phyloP scores from a whole-genome alignment of 495 filamentous ascomycete species.

The Neurospora terricola region DNA sequence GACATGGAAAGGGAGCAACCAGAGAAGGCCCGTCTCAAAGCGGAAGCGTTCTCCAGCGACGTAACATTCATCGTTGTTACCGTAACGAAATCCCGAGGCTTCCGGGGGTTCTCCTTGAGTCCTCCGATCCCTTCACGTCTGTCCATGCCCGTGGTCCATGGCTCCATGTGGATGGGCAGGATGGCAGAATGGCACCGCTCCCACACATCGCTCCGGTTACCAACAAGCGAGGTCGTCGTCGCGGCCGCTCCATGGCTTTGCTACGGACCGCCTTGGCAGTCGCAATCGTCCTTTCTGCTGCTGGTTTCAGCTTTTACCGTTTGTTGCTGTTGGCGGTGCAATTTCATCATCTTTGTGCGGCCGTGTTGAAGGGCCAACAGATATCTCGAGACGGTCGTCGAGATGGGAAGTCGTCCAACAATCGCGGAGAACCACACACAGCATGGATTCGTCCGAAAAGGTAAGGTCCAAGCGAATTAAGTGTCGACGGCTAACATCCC shows the following conservation, averaged over 20 bases:
- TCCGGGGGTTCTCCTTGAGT: not conserved
- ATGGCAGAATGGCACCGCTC: not conserved
- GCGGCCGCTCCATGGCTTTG: not conserved
- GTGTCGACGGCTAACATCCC: slow-evolving; percentile 16
- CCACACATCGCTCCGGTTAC: not conserved
- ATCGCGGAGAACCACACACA: slow-evolving; percentile 9
- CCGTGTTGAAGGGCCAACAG: not conserved
- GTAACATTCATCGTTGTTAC: not conserved
- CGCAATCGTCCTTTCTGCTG: not conserved
- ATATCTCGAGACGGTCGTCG: not conserved
- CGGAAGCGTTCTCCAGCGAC: not conserved
- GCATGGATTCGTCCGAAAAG: slow-evolving; percentile 25
- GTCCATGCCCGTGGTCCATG: not conserved
- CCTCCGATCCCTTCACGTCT: not conserved
- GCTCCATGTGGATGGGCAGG: not conserved
- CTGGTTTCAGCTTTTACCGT: not conserved
- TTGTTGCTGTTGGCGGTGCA: not conserved
- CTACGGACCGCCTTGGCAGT: not conserved
- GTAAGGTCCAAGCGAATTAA: slow-evolving; percentile 19
- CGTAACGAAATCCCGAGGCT: not conserved
- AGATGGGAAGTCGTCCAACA: slow-evolving; percentile 23
- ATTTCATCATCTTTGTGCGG: not conserved
- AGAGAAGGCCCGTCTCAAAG: not conserved
- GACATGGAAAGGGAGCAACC: not conserved
- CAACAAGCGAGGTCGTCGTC: not conserved